A percentile compares a stretch with the other conserved stretches of the same genome.
Evolutionary conservation across 306 rosid genomes (phyloP).

Genomic region (Pyrus pyrifolia): DNA sequence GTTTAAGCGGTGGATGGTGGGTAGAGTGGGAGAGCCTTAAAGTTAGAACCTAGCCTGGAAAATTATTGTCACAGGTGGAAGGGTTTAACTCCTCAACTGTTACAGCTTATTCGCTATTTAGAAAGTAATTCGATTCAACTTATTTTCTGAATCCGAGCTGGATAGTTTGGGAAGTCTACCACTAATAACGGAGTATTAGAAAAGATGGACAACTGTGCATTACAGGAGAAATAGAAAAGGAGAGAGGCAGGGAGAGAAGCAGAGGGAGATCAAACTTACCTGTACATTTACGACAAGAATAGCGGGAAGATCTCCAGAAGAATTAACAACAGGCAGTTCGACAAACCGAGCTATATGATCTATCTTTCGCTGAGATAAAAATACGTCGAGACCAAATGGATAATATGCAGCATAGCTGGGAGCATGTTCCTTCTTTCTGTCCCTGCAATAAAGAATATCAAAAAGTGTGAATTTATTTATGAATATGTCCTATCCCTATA

Average conservation of each 20-base stretch:
- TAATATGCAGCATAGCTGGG: slow-evolving; percentile 69
- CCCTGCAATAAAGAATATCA: slow-evolving; percentile 46
- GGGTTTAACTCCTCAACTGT: not conserved
- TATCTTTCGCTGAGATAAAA: slow-evolving; percentile 77
- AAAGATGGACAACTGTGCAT: not conserved
- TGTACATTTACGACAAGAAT: slow-evolving; percentile 91
- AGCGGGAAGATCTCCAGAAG: slow-evolving; percentile 60
- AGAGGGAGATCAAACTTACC: slow-evolving; percentile 34
- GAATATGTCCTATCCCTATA: not conserved
- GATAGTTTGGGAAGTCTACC: not conserved
- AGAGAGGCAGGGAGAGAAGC: not conserved
- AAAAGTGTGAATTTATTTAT: not conserved
- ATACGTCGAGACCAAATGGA: slow-evolving; percentile 92
- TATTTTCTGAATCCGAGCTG: not conserved
- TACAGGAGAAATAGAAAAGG: not conserved
- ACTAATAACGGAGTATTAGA: too few species aligned
- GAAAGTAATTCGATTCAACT: not conserved
- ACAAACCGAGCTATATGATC: slow-evolving; percentile 82
- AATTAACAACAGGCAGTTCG: slow-evolving; percentile 54
- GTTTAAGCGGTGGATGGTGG: not conserved
- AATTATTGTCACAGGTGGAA: not conserved
- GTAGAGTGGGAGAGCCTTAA: not conserved
- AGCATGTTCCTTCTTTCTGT: slow-evolving; percentile 87
- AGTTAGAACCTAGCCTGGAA: not conserved
- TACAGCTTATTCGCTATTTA: not conserved